These are phyloP conservation scores for Colletotrichum lentis DNA, from an alignment of 2,329 filamentous ascomycete genomes.

Conservation along the genomic window DNA sequence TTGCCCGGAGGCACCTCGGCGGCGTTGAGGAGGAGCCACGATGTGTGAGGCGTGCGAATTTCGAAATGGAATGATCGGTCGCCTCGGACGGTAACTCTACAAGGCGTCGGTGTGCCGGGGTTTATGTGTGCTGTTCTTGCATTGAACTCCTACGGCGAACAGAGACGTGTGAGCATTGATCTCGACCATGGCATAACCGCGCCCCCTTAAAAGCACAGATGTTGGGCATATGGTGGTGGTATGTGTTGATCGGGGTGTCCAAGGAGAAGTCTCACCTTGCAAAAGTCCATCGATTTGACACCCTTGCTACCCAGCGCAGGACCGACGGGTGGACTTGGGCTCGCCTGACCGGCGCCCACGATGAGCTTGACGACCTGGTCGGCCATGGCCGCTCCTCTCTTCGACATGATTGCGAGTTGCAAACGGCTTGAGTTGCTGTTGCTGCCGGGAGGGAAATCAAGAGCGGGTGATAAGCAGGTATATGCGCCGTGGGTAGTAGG, in stretches of 20 bases:
- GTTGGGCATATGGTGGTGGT: slow-evolving; percentile 31
- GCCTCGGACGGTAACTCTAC: slow-evolving; percentile 88
- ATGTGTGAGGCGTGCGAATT: slow-evolving; percentile 91
- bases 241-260: slow-evolving; percentile 28
- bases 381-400: slow-evolving; percentile 52
- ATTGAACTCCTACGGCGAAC: slow-evolving; percentile 83
- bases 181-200: slow-evolving; percentile 25
- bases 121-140: slow-evolving; percentile 87
- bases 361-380: slow-evolving; percentile 95
- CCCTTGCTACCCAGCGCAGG: slow-evolving; percentile 96
- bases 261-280: slow-evolving; percentile 72
- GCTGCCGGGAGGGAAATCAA: no score
- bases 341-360: slow-evolving; percentile 93
- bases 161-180: slow-evolving; percentile 34
- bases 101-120: slow-evolving; percentile 85
- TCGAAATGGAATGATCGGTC: slow-evolving; percentile 95
- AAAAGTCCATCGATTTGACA: slow-evolving; percentile 99
- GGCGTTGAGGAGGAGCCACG: slow-evolving; percentile 85
- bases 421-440: slow-evolving; percentile 27
- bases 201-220: slow-evolving; percentile 20
- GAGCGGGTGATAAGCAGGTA: neutral
- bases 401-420: slow-evolving; percentile 58
- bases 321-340: slow-evolving; percentile 93
- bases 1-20: slow-evolving; percentile 76
- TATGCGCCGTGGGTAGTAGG: slow-evolving; percentile 15